Percentiles rank a stretch among this genome's conserved stretches.
These are phyloP conservation scores for Microbotryomycetes sp. DNA, from an alignment of 1,284 basidiomycete genomes.

Conservation along the genomic window DNA sequence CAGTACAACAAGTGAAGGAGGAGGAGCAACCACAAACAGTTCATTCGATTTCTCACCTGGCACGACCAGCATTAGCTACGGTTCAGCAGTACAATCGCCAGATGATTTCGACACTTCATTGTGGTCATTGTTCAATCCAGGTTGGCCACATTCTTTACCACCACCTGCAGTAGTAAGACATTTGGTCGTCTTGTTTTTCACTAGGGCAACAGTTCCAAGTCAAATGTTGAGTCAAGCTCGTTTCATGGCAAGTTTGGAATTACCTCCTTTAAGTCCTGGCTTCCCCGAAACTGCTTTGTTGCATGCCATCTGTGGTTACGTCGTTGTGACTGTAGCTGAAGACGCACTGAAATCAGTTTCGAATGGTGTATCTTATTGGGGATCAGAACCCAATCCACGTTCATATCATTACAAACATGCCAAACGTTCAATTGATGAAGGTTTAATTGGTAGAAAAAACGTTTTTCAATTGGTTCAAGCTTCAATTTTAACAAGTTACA, in stretches of 20 bases:
- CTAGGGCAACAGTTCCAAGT: constrained; percentile 20
- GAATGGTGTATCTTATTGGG: constrained; percentile 19
- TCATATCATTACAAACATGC: constrained; percentile 28
- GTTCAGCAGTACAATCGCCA: constrained; percentile 2
- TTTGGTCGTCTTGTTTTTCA: constrained; percentile 28
- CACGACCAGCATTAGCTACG: background rate
- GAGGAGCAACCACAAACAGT: no score
- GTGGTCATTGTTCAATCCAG: constrained; percentile 21
- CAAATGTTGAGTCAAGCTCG: constrained; percentile 19
- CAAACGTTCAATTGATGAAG: constrained; percentile 3
- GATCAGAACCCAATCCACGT: constrained; percentile 8
- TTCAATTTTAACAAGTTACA: constrained; percentile 15
- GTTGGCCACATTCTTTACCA: constrained; percentile 21
- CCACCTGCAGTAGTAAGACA: constrained; percentile 11
- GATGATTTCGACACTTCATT: constrained; percentile 14
- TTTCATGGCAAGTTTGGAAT: constrained; percentile 12
- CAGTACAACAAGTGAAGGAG: background rate
- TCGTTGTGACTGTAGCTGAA: constrained; percentile 8
- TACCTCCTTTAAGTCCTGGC: constrained; percentile 7
- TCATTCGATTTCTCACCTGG: background rate
- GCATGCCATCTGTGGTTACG: constrained; percentile 31
- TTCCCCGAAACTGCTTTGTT: constrained; percentile 28
- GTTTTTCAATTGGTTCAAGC: constrained; percentile 24
- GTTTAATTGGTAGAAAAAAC: background rate
- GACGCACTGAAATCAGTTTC: constrained; percentile 7